These are phyloP conservation scores for Phaseolus coccineus DNA, from an alignment of 331 rosid genomes.

Conservation along the genomic window DNA sequence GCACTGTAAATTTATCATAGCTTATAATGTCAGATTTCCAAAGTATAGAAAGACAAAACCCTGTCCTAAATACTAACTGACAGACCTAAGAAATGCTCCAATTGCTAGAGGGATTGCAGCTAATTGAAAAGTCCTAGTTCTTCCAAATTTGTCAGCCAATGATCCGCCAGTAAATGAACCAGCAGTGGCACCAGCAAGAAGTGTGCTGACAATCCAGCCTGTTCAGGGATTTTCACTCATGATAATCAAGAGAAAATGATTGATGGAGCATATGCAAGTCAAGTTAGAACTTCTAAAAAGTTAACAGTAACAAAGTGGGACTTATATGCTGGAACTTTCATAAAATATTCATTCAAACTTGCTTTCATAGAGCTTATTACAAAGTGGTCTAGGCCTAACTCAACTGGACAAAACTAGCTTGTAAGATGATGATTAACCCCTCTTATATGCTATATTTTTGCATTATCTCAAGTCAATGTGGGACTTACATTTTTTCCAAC, in stretches of 20 bases:
- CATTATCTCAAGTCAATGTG: no score
- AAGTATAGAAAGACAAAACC: conserved; percentile 32
- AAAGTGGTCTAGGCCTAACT: no score
- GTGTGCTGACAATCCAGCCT: conserved; percentile 95
- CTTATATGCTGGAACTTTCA: no score
- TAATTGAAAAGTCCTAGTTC: conserved; percentile 89
- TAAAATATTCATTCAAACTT: neutral
- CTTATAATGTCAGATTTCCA: conserved; percentile 35
- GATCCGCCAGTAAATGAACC: conserved; percentile 97
- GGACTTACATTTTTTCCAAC: no score
- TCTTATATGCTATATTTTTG: no score
- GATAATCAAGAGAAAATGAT: conserved; percentile 36
- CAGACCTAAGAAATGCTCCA: conserved; percentile 89
- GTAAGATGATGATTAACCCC: no score
- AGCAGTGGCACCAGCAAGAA: conserved; percentile 91
- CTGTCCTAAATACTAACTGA: conserved; percentile 28
- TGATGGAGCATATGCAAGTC: conserved; percentile 20
- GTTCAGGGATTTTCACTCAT: conserved; percentile 48
- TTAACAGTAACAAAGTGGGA: no score
- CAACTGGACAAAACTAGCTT: no score
- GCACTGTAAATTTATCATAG: conserved; percentile 64
- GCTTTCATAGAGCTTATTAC: conserved; percentile 7
- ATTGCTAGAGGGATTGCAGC: conserved; percentile 85
- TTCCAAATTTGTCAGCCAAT: conserved; percentile 93
- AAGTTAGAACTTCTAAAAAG: neutral